phyloP scores from a whole-genome alignment of 164 flowering plant genomes.

The Stephania cephalantha region DNA sequence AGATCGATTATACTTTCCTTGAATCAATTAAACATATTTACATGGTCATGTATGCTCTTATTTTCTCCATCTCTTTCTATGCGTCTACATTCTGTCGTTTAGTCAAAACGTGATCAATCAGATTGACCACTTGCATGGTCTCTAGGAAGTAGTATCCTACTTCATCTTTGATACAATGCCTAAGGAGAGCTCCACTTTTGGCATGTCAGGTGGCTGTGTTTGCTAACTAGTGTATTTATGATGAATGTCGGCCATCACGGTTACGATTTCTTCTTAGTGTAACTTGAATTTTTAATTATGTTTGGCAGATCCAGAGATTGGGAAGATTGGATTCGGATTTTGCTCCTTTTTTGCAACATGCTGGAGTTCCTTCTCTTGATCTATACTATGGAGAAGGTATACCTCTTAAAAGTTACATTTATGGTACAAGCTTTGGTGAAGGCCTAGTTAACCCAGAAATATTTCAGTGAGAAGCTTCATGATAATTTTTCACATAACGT shows the following conservation, averaged over 20 bases:
- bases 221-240: background rate
- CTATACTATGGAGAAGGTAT: conserved; percentile 81
- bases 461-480: background rate
- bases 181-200: too few relatives aligned
- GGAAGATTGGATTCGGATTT: conserved; percentile 81
- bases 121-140: too few relatives aligned
- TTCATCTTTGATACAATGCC: too few relatives aligned
- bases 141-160: too few relatives aligned
- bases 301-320: conserved; percentile 68
- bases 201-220: too few relatives aligned
- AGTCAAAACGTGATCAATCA: too few relatives aligned
- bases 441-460: background rate
- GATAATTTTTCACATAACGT: too few relatives aligned
- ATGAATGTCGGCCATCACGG: background rate
- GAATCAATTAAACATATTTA: too few relatives aligned
- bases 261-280: background rate
- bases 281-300: background rate
- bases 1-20: too few relatives aligned
- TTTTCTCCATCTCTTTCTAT: too few relatives aligned
- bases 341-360: conserved; percentile 89
- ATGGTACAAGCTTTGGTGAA: background rate
- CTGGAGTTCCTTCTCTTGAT: conserved; percentile 80
- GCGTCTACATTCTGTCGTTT: too few relatives aligned
- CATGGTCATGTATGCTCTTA: too few relatives aligned
- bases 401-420: background rate